Conservation (phyloP, 208 protist genomes). For the Leishmania guyanensis region DNA sequence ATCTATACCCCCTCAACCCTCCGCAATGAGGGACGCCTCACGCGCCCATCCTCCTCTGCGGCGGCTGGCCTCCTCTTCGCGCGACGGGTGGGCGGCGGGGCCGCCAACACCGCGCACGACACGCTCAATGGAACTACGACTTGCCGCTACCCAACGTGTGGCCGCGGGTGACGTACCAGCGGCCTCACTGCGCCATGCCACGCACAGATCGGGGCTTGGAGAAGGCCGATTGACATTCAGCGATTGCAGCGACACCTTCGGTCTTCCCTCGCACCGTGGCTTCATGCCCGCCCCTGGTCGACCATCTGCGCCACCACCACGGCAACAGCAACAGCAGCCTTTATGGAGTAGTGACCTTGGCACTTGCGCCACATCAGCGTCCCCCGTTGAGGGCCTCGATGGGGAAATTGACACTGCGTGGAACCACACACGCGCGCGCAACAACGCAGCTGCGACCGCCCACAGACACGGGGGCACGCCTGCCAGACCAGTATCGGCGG, state of each 20-base stretch:
- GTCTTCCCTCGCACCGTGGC: neutral
- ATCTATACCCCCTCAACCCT: neutral
- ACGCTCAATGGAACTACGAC: constrained; percentile 14
- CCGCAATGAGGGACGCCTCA: neutral
- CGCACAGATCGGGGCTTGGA: neutral
- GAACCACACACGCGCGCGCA: neutral
- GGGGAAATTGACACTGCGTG: neutral
- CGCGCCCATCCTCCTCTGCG: neutral
- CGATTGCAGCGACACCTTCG: neutral
- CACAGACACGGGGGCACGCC: neutral
- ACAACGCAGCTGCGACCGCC: neutral
- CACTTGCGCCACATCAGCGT: neutral
- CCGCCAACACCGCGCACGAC: constrained; percentile 5
- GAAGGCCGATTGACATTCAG: neutral
- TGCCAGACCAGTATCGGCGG: neutral
- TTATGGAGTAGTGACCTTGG: neutral
- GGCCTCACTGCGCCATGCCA: constrained; percentile 12
- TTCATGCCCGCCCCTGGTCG: neutral
- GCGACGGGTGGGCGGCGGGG: neutral
- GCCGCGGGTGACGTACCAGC: constrained; percentile 14
- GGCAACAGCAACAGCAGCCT: neutral
- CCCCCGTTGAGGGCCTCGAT: neutral
- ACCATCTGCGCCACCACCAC: neutral
- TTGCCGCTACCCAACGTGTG: constrained; percentile 11
- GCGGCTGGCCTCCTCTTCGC: neutral